A percentile compares a stretch with the other conserved stretches of the same genome.
Conservation (phyloP, 2,329 filamentous ascomycete genomes). For the Arthroderma uncinatum region DNA sequence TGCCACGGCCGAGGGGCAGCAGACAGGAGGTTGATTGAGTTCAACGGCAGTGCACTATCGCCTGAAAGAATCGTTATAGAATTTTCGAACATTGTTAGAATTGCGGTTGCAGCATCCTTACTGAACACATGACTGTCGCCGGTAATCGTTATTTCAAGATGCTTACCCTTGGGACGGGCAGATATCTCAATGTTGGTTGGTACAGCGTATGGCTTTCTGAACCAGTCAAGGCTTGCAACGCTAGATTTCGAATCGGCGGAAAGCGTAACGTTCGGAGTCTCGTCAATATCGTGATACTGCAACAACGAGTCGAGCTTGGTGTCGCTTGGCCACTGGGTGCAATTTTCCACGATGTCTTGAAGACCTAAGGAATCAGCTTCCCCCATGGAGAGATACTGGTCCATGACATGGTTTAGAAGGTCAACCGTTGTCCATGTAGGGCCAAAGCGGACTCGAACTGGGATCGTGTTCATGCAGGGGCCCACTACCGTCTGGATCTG, state of each 20-base stretch:
- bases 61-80: constrained; percentile 5
- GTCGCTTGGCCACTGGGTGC: constrained; percentile 3
- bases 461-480: constrained; percentile 51
- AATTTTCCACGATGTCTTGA: constrained; percentile 5
- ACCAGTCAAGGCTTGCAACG: constrained; percentile 8
- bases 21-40: not conserved
- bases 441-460: constrained; percentile 44
- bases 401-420: constrained; percentile 38
- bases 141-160: constrained; percentile 7
- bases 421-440: constrained; percentile 35
- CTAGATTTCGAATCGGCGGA: not conserved
- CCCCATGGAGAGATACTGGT: constrained; percentile 30
- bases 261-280: constrained; percentile 8
- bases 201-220: constrained; percentile 9
- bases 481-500: constrained; percentile 44
- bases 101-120: not conserved
- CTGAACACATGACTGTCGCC: constrained; percentile 3
- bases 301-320: constrained; percentile 6
- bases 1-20: not conserved
- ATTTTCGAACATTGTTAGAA: constrained; percentile 5
- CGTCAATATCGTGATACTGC: constrained; percentile 12
- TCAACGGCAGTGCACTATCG: not conserved
- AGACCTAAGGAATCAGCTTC: constrained; percentile 4
- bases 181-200: constrained; percentile 10
- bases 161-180: constrained; percentile 5